Percentiles rank a stretch among this genome's conserved stretches.
Conservation (phyloP, 768 basidiomycete genomes). For the Omphalotus guepiniiformis region DNA sequence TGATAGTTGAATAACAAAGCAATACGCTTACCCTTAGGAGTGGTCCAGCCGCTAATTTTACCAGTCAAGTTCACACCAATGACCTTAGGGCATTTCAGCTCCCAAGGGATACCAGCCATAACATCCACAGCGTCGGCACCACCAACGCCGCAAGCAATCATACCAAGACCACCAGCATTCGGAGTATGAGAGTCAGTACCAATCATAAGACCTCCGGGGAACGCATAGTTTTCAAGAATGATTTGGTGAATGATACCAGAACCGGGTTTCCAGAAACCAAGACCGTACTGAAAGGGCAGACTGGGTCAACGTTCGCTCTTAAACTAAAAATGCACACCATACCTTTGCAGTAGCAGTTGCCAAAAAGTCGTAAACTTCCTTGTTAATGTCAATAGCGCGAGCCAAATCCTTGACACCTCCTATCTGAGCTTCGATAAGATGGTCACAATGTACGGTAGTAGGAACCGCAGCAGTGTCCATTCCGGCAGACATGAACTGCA, state of each 20-base stretch:
- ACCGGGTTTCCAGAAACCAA: conserved; percentile 99
- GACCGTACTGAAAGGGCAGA: conserved; percentile 67
- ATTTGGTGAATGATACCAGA: conserved; percentile 99
- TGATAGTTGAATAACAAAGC: background rate
- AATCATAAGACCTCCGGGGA: conserved; percentile 99
- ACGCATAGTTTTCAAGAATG: conserved; percentile 98
- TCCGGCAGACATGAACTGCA: conserved; percentile 99
- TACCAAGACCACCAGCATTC: conserved; percentile 98
- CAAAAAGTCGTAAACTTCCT: conserved; percentile 99
- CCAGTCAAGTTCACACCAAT: conserved; percentile 97
- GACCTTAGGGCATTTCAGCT: conserved; percentile 98
- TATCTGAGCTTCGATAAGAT: conserved; percentile 95
- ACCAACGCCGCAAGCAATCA: conserved; percentile 99
- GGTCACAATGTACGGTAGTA: conserved; percentile 98
- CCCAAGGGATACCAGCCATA: conserved; percentile 98
- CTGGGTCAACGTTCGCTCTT: background rate
- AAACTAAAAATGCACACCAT: conserved; percentile 7
- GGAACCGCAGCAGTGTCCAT: conserved; percentile 98
- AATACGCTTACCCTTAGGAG: conserved; percentile 75
- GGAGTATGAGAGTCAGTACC: conserved; percentile 99
- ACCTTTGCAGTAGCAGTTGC: conserved; percentile 95
- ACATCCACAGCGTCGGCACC: conserved; percentile 99
- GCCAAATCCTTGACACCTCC: conserved; percentile 93
- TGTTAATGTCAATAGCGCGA: conserved; percentile 90
- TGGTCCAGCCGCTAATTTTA: conserved; percentile 94